Percentiles rank a stretch among this genome's conserved stretches.
Conservation (phyloP, 768 basidiomycete species). For the Boletus coccyginus region DNA sequence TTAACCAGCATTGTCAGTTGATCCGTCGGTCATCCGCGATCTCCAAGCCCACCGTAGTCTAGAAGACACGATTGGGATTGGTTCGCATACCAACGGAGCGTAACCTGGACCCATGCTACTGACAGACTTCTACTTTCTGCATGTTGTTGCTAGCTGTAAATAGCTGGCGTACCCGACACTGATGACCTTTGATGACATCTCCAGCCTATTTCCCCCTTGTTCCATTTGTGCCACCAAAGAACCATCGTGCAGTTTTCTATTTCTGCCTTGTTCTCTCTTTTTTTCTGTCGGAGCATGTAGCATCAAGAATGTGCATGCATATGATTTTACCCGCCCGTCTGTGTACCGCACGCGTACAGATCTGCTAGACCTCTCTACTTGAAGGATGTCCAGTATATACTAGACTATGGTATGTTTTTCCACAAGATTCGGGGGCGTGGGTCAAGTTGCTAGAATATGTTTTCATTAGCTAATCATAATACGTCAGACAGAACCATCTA, state of each 20-base stretch:
- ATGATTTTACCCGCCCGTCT: conserved; percentile 18
- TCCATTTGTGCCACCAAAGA: conserved; percentile 19
- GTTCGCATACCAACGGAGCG: conserved; percentile 30
- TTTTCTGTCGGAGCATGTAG: conserved; percentile 22
- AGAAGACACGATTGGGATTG: conserved; percentile 48
- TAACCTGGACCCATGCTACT: conserved; percentile 14
- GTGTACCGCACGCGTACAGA: conserved; percentile 27
- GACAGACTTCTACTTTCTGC: conserved; percentile 15
- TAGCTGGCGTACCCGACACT: conserved; percentile 17
- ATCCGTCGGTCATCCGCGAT: conserved; percentile 85
- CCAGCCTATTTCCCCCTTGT: conserved; percentile 18
- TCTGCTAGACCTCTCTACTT: conserved; percentile 23
- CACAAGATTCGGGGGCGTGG: no score
- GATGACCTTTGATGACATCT: conserved; percentile 31
- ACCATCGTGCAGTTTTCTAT: conserved; percentile 14
- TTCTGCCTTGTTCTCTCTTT: conserved; percentile 1
- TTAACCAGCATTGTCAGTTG: conserved; percentile 50
- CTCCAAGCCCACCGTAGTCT: conserved; percentile 84
- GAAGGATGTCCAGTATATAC: conserved; percentile 13
- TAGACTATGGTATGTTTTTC: no score
- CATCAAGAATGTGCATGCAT: conserved; percentile 27
- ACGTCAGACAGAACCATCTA: conserved; percentile 34
- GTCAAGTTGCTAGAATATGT: conserved; percentile 6
- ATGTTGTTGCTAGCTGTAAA: conserved; percentile 24
- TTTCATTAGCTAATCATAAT: conserved; percentile 33